A percentile compares a stretch with the other conserved stretches of the same genome.
Conservation (phyloP, 208 protist genomes). For the Trichomonas tenax region DNA sequence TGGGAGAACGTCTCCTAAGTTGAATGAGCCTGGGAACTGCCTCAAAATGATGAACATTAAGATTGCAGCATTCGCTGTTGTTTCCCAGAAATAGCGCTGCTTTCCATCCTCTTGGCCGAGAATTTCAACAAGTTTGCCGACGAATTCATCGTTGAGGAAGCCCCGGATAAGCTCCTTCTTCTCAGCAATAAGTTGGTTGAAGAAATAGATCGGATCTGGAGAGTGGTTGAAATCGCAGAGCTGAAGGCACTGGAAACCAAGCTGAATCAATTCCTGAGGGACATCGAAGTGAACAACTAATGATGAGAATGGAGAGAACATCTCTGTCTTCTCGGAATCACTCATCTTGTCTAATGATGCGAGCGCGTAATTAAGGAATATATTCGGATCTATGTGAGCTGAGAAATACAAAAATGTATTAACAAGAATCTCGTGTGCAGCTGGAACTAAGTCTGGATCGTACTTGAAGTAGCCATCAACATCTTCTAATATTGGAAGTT, state of each 20-base stretch:
- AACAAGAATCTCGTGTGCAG: not conserved
- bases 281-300: not conserved
- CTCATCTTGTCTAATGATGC: not conserved
- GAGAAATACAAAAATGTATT: not conserved
- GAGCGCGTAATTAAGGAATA: not conserved
- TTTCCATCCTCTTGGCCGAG: not conserved
- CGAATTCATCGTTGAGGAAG: not conserved
- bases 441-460: not conserved
- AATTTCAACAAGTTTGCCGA: not conserved
- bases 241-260: not conserved
- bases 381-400: not conserved
- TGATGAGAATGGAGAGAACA: not conserved
- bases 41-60: not conserved
- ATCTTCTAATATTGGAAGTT: not conserved
- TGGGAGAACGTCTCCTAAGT: not conserved
- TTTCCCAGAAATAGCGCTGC: not conserved
- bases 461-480: not conserved
- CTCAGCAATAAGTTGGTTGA: not conserved
- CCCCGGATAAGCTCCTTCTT: not conserved
- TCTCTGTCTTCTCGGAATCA: not conserved
- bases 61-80: not conserved
- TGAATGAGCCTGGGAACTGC: not conserved
- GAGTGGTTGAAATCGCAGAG: not conserved
- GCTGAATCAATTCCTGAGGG: not conserved
- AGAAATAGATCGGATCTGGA: not conserved